A percentile compares a stretch with the other conserved stretches of the same genome.
phyloP scores from a whole-genome alignment of 345 rosid species.

The Hibiscus tridactylites region DNA sequence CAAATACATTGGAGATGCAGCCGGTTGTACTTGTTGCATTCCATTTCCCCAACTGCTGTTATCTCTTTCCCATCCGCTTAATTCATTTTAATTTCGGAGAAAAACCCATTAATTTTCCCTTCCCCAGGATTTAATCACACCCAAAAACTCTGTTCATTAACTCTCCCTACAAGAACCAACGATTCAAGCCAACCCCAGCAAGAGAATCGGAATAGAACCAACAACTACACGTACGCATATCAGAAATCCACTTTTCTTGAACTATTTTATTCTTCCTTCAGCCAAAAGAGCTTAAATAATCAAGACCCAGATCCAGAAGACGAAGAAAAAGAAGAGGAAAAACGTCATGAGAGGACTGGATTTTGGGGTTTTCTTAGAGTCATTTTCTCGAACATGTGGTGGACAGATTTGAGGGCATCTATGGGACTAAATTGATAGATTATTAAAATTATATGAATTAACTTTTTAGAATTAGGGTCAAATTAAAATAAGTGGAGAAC shows the following conservation, averaged over 20 bases:
- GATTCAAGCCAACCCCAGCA: slow-evolving; percentile 29
- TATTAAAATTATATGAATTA: too few species aligned
- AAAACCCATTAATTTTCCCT: slow-evolving; percentile 25
- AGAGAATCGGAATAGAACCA: not conserved
- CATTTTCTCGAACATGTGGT: slow-evolving; percentile 83
- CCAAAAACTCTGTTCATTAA: slow-evolving; percentile 19
- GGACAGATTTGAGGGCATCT: slow-evolving; percentile 81
- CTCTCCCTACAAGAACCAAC: slow-evolving; percentile 31
- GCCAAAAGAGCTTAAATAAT: slow-evolving; percentile 13
- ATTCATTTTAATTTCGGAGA: slow-evolving; percentile 13
- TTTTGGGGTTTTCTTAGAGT: slow-evolving; percentile 8
- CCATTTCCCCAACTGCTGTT: slow-evolving; percentile 18
- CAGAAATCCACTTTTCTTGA: slow-evolving; percentile 22
- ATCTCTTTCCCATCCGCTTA: slow-evolving; percentile 28
- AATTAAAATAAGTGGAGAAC: too few species aligned
- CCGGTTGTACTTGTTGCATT: slow-evolving; percentile 31
- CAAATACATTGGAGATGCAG: slow-evolving; percentile 29
- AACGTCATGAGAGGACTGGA: not conserved
- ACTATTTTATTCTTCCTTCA: slow-evolving; percentile 31
- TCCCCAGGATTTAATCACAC: slow-evolving; percentile 22
- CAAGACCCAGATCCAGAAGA: slow-evolving; percentile 29
- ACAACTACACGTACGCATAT: slow-evolving; percentile 15
- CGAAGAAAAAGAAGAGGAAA: slow-evolving; percentile 19
- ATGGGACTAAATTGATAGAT: slow-evolving; percentile 35
- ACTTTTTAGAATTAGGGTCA: too few species aligned